Base-by-base conservation (phyloP, 164 flowering plant genomes). In the Stephania yunnanensis region DNA sequence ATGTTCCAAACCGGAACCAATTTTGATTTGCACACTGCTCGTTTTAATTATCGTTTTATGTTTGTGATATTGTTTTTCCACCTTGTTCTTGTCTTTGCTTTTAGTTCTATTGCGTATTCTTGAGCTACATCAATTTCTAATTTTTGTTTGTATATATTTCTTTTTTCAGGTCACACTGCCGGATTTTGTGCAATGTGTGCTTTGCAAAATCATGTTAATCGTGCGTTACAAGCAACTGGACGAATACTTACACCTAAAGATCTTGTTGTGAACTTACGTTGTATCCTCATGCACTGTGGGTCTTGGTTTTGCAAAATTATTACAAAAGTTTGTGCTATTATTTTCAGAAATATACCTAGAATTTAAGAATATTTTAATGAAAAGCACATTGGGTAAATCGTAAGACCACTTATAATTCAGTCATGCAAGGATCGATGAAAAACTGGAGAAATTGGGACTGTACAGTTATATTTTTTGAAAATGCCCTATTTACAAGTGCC, bases 161-260 rank as follows among this genome's bases (percentile, higher is more conserved):
- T 82, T 79, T 72, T 5, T 87, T 80, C 75, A 96, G 99, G 99
- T 55, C 97, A 79, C 72, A 79, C 85, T 75, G 88, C 93, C 83
- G 99, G 97, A 55, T 96, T 94, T 82, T 96, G 99, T 90, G 98
- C 97, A 11, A 79, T 96, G 74, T 96, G 99, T 82, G 98, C 98
- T 71, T 90, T 96, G 61, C 97, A 96, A 81, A 92, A 91, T 68
- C 99, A 96, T 85, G 98, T 96, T 31, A 94, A 89, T 71, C 88
- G 87, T 77, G 98, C 98, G 74, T 81, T 92, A 20, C 89, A 92
- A 78, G 81, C 93, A 78, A 83, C 92, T 22, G 98, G 99, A 81
- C 91, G 93, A 85, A 88, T 86, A 70, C 78, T 96, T 72, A 90
- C 92, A 19, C 99, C 99, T 1, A 86, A 85, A 68, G 92, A 92